Evolutionary conservation across 305 asterid genomes (phyloP).

Genomic region (Fraxinus nigra): DNA sequence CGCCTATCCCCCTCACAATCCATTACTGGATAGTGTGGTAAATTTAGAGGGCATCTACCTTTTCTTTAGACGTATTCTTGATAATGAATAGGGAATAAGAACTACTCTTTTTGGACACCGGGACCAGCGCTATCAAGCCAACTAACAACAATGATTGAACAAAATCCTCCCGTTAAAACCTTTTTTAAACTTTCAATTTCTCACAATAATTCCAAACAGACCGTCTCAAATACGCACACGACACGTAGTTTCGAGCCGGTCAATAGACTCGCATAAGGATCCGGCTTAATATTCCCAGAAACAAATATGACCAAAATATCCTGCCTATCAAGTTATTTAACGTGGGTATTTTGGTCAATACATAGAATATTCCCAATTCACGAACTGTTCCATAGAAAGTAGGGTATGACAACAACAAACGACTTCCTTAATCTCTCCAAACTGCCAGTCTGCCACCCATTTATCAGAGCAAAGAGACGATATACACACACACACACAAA

Average conservation of each 20-base stretch:
- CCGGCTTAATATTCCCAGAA: not conserved
- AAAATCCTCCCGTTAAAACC: not conserved
- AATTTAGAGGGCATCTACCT: no score
- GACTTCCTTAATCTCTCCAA: not conserved
- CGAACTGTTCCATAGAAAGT: not conserved
- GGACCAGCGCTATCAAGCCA: no score
- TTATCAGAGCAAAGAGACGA: not conserved
- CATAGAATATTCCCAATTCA: not conserved
- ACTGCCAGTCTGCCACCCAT: not conserved
- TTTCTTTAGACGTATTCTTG: no score
- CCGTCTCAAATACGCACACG: not conserved
- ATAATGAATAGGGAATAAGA: no score
- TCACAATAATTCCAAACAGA: no score
- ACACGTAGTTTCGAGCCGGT: not conserved
- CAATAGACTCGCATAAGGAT: not conserved
- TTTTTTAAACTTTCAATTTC: no score
- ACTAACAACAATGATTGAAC: not conserved
- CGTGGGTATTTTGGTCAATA: not conserved
- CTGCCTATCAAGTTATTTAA: not conserved
- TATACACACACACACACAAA: not conserved
- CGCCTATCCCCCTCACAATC: no score
- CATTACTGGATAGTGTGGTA: no score
- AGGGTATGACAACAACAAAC: not conserved
- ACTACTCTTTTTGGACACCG: no score
- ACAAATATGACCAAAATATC: not conserved